phyloP scores from a whole-genome alignment of 257 asterid species.

The Gentiana macrophylla region DNA sequence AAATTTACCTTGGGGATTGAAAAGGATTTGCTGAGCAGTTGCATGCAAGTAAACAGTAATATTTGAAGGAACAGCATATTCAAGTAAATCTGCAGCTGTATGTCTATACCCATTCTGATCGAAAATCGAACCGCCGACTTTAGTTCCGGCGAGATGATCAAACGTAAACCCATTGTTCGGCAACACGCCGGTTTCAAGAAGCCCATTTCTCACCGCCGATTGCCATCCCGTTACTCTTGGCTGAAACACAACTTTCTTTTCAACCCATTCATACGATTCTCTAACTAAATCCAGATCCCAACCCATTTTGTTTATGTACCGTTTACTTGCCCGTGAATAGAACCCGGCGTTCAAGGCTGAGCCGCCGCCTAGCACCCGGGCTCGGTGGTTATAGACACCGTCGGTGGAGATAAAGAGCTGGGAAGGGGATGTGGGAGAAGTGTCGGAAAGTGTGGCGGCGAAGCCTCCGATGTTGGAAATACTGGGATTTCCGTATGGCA shows the following conservation, averaged over 20 bases:
- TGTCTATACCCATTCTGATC: slow-evolving; percentile 61
- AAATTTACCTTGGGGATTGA: slow-evolving; percentile 30
- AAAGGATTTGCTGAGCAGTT: slow-evolving; percentile 37
- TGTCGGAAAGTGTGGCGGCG: slow-evolving; percentile 25
- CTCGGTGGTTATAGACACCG: slow-evolving; percentile 76
- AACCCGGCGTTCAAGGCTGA: slow-evolving; percentile 80
- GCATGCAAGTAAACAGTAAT: slow-evolving; percentile 49
- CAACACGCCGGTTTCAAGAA: slow-evolving; percentile 44
- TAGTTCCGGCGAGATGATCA: slow-evolving; percentile 63
- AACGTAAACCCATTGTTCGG: slow-evolving; percentile 48
- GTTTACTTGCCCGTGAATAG: slow-evolving; percentile 42
- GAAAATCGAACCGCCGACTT: slow-evolving; percentile 58
- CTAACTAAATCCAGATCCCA: slow-evolving; percentile 48
- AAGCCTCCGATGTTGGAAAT: slow-evolving; percentile 33
- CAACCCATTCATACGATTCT: slow-evolving; percentile 73
- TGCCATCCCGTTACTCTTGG: slow-evolving; percentile 55
- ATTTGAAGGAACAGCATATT: slow-evolving; percentile 41
- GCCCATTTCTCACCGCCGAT: slow-evolving; percentile 55
- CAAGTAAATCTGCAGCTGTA: slow-evolving; percentile 69
- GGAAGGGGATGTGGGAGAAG: slow-evolving; percentile 44
- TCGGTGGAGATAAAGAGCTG: slow-evolving; percentile 68
- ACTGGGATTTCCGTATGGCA: slow-evolving; percentile 57
- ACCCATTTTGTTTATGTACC: slow-evolving; percentile 24
- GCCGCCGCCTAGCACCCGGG: slow-evolving; percentile 67
- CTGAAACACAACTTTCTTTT: slow-evolving; percentile 47